Evolutionary conservation across 148 eudicot species (phyloP), one percentile per base, ranked within the genome.

Genomic region (Pouteria glomerata): DNA sequence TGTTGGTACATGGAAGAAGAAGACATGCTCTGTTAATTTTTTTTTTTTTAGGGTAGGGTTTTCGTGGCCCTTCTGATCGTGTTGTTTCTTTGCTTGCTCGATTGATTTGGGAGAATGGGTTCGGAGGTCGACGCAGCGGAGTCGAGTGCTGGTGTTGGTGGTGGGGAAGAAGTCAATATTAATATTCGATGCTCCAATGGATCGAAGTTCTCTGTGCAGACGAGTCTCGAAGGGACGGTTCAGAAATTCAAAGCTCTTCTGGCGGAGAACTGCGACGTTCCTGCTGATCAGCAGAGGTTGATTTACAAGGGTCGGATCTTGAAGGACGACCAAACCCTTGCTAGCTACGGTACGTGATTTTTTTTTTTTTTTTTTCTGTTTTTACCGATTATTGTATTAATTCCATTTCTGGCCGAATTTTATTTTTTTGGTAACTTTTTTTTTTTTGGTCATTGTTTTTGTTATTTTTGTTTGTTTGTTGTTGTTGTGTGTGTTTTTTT

Each of bases 251-350:
- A 93, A 73, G 80, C 73, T 51, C 57, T 87, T 1, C 75, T 93
- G 27, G 90, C 90, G 2, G 84, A 85, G 76, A 88, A 74, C 65
- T 86, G 87, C 59, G 93, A 93, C 47, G 85, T 90, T 3, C 96
- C 91, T n/a, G 84, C 93, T 66, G 85, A 87, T 58, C 96, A 93
- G 64, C 98, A 90, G 89, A 78, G 93, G 71, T 64, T 93, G 93
- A 93, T 93, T 78, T 93, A 93, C 71, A 90, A 93, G 72, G 96
- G 96, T 27, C 90, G 96, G 80, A 90, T 93, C 82, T 85, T 93
- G 66, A 93, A 93, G 85, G 93, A 93, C 56, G 96, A 92, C 68
- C 96, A 92, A 75, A 88, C 87, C 77, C 91, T 92, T 60, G 86
- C 53, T 31, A 86, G 90, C 78, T 93, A 93, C 73, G 96, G 96